phyloP scores from a whole-genome alignment of 495 filamentous ascomycete species.

The Stereocaulon alpinum region DNA sequence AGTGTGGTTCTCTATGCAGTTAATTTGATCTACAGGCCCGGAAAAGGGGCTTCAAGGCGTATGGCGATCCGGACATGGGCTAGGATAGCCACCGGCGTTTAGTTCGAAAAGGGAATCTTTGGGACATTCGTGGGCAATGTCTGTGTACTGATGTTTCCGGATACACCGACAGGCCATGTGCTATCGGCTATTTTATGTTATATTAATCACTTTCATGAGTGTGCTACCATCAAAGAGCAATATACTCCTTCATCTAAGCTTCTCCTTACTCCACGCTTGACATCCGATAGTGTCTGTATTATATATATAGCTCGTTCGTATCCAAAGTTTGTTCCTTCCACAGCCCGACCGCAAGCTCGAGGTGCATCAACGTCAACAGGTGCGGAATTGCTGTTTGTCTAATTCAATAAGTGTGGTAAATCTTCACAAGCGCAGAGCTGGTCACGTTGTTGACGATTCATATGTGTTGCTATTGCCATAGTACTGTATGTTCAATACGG shows the following conservation, averaged over 20 bases:
- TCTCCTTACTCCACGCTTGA: neutral
- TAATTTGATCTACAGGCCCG: neutral
- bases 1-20: neutral
- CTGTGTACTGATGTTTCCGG: neutral
- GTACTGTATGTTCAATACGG: too few species aligned
- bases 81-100: neutral
- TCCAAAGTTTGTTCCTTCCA: too few species aligned
- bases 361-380: too few species aligned
- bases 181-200: neutral
- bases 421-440: too few species aligned
- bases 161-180: neutral
- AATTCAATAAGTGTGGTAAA: too few species aligned
- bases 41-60: neutral
- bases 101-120: neutral
- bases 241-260: neutral
- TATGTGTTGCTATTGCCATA: too few species aligned
- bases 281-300: neutral
- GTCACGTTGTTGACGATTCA: too few species aligned
- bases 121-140: neutral
- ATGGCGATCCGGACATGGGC: neutral
- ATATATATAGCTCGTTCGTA: too few species aligned
- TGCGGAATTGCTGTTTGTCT: too few species aligned
- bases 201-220: constrained; percentile 1
- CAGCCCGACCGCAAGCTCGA: too few species aligned
- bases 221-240: neutral